Conservation (phyloP, 805 yeast genomes). For the Alloascoidea hylecoeti region DNA sequence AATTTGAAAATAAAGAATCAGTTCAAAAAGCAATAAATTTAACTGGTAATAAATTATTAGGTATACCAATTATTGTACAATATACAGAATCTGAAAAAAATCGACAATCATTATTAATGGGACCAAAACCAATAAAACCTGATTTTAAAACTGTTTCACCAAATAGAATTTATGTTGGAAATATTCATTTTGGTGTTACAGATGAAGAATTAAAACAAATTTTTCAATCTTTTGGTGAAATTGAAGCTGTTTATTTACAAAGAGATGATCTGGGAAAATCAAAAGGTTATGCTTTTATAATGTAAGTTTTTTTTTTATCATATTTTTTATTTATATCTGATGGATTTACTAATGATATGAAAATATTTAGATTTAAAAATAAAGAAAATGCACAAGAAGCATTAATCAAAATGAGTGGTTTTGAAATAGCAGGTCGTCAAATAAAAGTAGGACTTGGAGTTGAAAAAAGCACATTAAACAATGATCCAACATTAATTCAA, state of each 20-base stretch:
- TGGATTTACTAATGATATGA: conserved; percentile 5
- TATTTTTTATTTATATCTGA: not conserved
- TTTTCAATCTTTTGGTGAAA: conserved; percentile 53
- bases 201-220: conserved; percentile 61
- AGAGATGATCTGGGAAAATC: conserved; percentile 76
- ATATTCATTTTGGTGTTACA: conserved; percentile 21
- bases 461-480: conserved; percentile 6
- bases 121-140: conserved; percentile 7
- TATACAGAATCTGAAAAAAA: conserved; percentile 19
- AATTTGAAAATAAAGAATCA: conserved; percentile 14
- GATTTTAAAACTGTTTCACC: conserved; percentile 3
- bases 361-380: conserved; percentile 5
- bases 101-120: conserved; percentile 12
- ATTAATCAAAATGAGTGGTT: conserved; percentile 15
- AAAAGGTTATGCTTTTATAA: conserved; percentile 77
- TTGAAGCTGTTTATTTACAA: conserved; percentile 78
- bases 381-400: conserved; percentile 12
- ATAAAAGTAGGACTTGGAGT: conserved; percentile 13
- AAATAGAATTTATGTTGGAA: conserved; percentile 16
- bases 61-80: conserved; percentile 18
- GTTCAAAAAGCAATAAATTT: conserved; percentile 15
- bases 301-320: conserved; percentile 20
- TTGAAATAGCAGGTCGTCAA: conserved; percentile 14
- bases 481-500: conserved; percentile 5
- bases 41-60: conserved; percentile 18